Conservation (phyloP, 1,284 basidiomycete species). For the Ustilago vetiveriae region DNA sequence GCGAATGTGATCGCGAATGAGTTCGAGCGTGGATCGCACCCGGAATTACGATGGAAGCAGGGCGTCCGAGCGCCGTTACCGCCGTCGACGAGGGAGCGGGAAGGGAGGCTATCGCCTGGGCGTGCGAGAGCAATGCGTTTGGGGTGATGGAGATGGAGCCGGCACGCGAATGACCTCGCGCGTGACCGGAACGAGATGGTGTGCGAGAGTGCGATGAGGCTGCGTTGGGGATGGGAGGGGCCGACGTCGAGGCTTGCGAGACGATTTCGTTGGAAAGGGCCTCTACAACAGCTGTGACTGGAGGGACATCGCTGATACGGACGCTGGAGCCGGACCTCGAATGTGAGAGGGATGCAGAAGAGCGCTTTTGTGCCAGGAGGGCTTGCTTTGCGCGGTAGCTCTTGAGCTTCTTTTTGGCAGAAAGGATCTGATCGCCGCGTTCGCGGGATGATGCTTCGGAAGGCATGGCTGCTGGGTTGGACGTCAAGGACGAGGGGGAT, state of each 20-base stretch:
- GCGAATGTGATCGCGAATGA: conserved; percentile 38
- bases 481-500: background rate
- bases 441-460: conserved; percentile 18
- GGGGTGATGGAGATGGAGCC: conserved; percentile 56
- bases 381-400: conserved; percentile 61
- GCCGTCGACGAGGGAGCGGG: conserved; percentile 13
- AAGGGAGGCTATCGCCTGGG: conserved; percentile 10
- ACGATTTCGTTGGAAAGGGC: conserved; percentile 34
- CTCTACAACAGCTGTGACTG: conserved; percentile 12
- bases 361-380: conserved; percentile 46
- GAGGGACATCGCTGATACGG: conserved; percentile 13
- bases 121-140: conserved; percentile 31
- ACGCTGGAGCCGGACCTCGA: conserved; percentile 22
- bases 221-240: conserved; percentile 2
- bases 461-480: conserved; percentile 1
- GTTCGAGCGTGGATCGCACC: conserved; percentile 19
- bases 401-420: conserved; percentile 63
- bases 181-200: conserved; percentile 49
- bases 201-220: conserved; percentile 17
- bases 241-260: conserved; percentile 31
- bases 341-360: conserved; percentile 27
- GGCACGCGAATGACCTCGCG: conserved; percentile 50
- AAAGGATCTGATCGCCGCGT: conserved; percentile 54
- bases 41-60: conserved; percentile 17
- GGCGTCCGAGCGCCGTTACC: conserved; percentile 11